Evolutionary conservation across 371 early-diverging fungal species (phyloP), one percentile per base, ranked within the genome.

Genomic region (Rhizopus delemar): DNA sequence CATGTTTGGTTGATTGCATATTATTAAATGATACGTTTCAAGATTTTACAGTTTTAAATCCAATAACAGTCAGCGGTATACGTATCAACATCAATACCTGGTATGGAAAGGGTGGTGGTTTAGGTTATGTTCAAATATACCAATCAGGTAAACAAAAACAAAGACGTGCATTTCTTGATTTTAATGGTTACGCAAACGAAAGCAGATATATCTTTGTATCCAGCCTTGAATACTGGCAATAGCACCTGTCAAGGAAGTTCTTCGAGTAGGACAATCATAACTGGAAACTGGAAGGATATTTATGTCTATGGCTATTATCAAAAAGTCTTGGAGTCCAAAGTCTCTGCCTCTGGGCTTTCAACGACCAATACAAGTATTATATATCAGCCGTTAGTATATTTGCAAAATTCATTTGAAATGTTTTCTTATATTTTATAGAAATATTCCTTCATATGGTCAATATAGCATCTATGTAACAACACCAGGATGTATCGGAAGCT

Each of bases 81-180:
- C 77, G 83, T 50, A 76, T 92, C 56, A 79, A 86, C 56, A 80
- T 92, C 53, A 69, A 80, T 36, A 75, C 84, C 7, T 92, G 86
- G 88, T 87, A 85, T 52, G 91, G 92, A 9, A 54, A 57, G 35
- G 87, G 90, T n/a, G 91, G 90, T 51, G 92, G 92, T 4, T 76
- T 92, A 8, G 78, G 80, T 46, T 74, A 78, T 41, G 75, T 92
- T 36, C 78, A 86, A 53, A 71, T 92, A 7, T 92, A 78, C 53
- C 86, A 86, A 53, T 73, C 83, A 52, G 89, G 74, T 71, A 69
- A 41, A 59, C 51, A 41, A n/a, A 41, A 43, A 35, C 13, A 34
- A 45, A 13, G 13, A 31, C 4, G 43, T 11, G 32, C 9, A 38
- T 12, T n/a, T 31, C 0, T 11, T 46, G 12, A 28, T 49, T 2